A percentile compares a stretch with the other conserved stretches of the same genome.
phyloP scores from a whole-genome alignment of 768 basidiomycete species.

The Termitomyces sp. region DNA sequence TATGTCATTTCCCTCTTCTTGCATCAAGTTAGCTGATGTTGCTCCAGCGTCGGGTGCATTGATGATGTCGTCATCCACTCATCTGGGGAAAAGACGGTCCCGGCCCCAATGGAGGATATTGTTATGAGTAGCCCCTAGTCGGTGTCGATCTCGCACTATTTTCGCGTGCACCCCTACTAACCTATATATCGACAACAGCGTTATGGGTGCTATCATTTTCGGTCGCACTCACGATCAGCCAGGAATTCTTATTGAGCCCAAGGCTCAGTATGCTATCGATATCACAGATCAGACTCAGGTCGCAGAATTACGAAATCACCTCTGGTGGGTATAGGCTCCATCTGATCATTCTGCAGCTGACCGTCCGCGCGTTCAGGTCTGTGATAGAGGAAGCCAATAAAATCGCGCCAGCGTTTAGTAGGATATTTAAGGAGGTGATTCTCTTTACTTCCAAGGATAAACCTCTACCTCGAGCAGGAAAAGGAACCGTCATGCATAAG shows the following conservation, averaged over 20 bases:
- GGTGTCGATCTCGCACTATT: neutral
- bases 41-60: conserved; percentile 34
- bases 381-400: conserved; percentile 40
- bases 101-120: conserved; percentile 30
- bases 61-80: conserved; percentile 37
- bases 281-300: conserved; percentile 16
- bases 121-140: conserved; percentile 21
- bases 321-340: conserved; percentile 24
- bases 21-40: neutral
- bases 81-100: conserved; percentile 35
- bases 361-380: conserved; percentile 22
- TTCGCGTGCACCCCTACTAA: neutral
- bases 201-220: conserved; percentile 33
- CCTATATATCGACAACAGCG: neutral
- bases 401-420: conserved; percentile 35
- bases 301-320: conserved; percentile 26
- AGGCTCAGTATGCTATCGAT: conserved; percentile 20
- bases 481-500: conserved; percentile 43
- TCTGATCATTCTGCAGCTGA: neutral
- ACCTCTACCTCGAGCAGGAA: conserved; percentile 41
- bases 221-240: conserved; percentile 29
- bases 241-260: conserved; percentile 25
- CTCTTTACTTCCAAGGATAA: conserved; percentile 36
- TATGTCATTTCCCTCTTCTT: conserved; percentile 8
- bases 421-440: conserved; percentile 54